Percentiles rank a stretch among this genome's conserved stretches.
These are phyloP conservation scores for Zygotorulaspora chibaensis DNA, from an alignment of 805 yeast genomes.

Conservation along the genomic window DNA sequence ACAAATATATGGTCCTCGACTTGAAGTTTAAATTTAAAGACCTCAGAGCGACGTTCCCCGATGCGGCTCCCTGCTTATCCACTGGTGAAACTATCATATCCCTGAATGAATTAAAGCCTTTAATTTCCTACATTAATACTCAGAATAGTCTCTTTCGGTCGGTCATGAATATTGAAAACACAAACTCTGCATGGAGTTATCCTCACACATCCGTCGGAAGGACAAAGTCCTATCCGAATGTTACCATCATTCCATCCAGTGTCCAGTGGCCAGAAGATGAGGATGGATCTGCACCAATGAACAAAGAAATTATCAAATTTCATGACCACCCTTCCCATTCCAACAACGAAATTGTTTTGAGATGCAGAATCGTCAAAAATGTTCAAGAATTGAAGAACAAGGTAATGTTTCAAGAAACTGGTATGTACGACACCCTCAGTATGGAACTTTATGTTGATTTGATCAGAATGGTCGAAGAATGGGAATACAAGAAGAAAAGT, in stretches of 20 bases:
- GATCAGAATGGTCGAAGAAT: slow-evolving; percentile 48
- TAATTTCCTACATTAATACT: slow-evolving; percentile 58
- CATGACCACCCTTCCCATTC: slow-evolving; percentile 29
- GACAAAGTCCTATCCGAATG: slow-evolving; percentile 29
- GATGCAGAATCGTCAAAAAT: slow-evolving; percentile 45
- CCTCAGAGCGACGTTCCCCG: slow-evolving; percentile 52
- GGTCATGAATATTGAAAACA: slow-evolving; percentile 14
- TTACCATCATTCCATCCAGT: slow-evolving; percentile 24
- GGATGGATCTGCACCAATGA: slow-evolving; percentile 13
- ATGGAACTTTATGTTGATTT: slow-evolving; percentile 57
- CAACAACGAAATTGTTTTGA: slow-evolving; percentile 29
- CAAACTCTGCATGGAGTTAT: slow-evolving; percentile 24
- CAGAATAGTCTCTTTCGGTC: slow-evolving; percentile 32
- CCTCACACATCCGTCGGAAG: slow-evolving; percentile 29
- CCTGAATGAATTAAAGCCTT: slow-evolving; percentile 54
- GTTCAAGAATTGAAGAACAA: slow-evolving; percentile 41
- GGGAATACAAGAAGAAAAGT: slow-evolving; percentile 43
- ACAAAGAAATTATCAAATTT: slow-evolving; percentile 33
- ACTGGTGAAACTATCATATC: slow-evolving; percentile 54
- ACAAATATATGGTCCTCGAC: slow-evolving; percentile 61
- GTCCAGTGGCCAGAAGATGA: slow-evolving; percentile 21
- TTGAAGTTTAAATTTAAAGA: slow-evolving; percentile 61
- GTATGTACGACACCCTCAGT: slow-evolving; percentile 47
- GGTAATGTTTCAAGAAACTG: slow-evolving; percentile 37
- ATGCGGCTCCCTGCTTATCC: slow-evolving; percentile 47